Percentiles rank a stretch among this genome's conserved stretches.
Evolutionary conservation across 208 protist species (phyloP).

Genomic region (Trypanosoma congolense): DNA sequence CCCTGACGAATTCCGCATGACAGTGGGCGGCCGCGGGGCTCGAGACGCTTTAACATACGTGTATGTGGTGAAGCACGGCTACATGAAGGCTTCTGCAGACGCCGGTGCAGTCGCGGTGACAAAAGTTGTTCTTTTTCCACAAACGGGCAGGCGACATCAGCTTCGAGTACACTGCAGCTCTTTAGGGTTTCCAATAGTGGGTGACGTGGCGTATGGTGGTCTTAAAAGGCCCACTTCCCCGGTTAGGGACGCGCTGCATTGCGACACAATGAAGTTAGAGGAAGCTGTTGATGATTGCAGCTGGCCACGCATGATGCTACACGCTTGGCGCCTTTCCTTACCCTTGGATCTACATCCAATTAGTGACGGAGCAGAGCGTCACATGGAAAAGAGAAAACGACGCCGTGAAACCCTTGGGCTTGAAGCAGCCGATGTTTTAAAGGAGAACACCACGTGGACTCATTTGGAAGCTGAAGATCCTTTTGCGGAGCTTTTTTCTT

Average conservation of each 20-base stretch:
- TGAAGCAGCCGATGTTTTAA: conserved; percentile 11
- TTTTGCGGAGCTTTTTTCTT: too few relatives aligned
- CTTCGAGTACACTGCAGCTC: conserved; percentile 79
- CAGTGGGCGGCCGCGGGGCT: conserved; percentile 23
- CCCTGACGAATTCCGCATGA: conserved; percentile 56
- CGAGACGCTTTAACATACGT: conserved; percentile 26
- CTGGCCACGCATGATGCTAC: conserved; percentile 68
- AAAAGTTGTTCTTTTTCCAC: conserved; percentile 45
- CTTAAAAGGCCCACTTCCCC: background rate
- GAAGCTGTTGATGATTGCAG: background rate
- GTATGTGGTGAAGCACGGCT: conserved; percentile 25
- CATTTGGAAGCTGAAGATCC: conserved; percentile 33
- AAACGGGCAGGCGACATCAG: conserved; percentile 84
- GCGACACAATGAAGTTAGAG: background rate
- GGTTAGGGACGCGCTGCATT: background rate
- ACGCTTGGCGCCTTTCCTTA: conserved; percentile 65
- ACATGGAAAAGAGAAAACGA: conserved; percentile 49
- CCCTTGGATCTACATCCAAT: conserved; percentile 24
- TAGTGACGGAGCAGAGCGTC: conserved; percentile 27
- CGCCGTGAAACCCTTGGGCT: conserved; percentile 47
- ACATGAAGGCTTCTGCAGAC: conserved; percentile 6
- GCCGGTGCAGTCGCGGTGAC: conserved; percentile 32
- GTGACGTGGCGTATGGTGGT: conserved; percentile 60
- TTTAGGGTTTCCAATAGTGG: conserved; percentile 82
- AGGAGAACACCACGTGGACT: conserved; percentile 24